Evolutionary conservation across 2,329 filamentous ascomycete genomes (phyloP).

Genomic region (Cytospora paraplurivora): DNA sequence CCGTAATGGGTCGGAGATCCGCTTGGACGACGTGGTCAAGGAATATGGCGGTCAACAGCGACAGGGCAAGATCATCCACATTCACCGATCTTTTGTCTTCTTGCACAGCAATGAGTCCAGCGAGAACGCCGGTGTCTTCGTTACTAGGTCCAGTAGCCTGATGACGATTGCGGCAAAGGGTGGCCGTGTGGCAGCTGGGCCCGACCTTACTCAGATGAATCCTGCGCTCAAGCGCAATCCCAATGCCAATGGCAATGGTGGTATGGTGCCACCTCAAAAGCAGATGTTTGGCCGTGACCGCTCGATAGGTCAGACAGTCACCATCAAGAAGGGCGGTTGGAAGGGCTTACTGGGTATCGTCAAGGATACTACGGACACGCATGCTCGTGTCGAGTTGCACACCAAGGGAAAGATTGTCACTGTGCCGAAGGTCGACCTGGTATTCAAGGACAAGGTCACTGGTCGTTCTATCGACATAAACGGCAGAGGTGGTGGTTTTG

Average conservation of each 20-base stretch:
- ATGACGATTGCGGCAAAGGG: constrained; percentile 93
- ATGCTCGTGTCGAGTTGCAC: constrained; percentile 89
- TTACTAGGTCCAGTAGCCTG: constrained; percentile 82
- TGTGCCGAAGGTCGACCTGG: constrained; percentile 78
- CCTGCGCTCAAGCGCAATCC: constrained; percentile 78
- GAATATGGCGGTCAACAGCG: constrained; percentile 85
- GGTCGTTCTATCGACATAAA: constrained; percentile 77
- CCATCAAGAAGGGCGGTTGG: constrained; percentile 81
- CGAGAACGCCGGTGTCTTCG: constrained; percentile 89
- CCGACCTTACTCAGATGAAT: constrained; percentile 89
- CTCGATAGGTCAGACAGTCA: constrained; percentile 88
- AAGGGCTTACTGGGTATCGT: constrained; percentile 95
- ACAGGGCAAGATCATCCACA: constrained; percentile 87
- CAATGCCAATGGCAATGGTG: constrained; percentile 51
- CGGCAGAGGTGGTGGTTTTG: constrained; percentile 45
- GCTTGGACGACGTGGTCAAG: constrained; percentile 87
- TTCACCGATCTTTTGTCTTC: constrained; percentile 91
- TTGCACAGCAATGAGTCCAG: constrained; percentile 80
- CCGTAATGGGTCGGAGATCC: constrained; percentile 89
- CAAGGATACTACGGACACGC: constrained; percentile 85
- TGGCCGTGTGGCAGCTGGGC: constrained; percentile 72
- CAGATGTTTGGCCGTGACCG: constrained; percentile 77
- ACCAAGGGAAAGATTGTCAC: constrained; percentile 91
- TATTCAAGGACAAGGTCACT: constrained; percentile 81
- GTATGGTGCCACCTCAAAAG: constrained; percentile 64